phyloP scores from a whole-genome alignment of 768 basidiomycete genomes.

The Dentipellis sp. region DNA sequence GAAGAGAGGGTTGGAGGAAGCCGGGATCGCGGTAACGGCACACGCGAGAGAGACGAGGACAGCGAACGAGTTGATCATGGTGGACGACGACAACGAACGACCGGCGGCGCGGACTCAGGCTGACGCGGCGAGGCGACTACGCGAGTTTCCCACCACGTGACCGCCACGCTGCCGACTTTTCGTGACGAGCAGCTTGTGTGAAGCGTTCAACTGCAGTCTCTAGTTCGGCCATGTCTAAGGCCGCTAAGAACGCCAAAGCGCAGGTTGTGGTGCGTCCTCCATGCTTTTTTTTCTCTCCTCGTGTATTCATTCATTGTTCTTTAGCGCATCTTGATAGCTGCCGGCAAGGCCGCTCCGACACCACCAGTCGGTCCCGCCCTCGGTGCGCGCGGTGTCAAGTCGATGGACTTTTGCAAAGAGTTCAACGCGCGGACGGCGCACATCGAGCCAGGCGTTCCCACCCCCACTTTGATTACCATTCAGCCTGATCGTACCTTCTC shows the following conservation, averaged over 20 bases:
- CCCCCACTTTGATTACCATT: slow-evolving; percentile 88
- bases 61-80: slow-evolving; percentile 39
- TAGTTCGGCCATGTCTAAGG: slow-evolving; percentile 51
- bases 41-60: slow-evolving; percentile 36
- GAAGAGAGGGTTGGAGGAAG: slow-evolving; percentile 12
- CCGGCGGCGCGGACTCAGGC: background rate
- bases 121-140: background rate
- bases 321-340: slow-evolving; percentile 80
- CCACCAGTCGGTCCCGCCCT: slow-evolving; percentile 96
- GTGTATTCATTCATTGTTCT: slow-evolving; percentile 1
- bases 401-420: slow-evolving; percentile 99
- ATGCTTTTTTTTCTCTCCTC: slow-evolving; percentile 2
- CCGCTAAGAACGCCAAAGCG: slow-evolving; percentile 43
- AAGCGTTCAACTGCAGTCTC: background rate
- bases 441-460: slow-evolving; percentile 75
- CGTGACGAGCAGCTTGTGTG: background rate
- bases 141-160: background rate
- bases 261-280: slow-evolving; percentile 62
- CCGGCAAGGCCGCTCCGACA: slow-evolving; percentile 92
- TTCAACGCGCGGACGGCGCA: slow-evolving; percentile 97
- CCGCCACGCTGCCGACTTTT: slow-evolving; percentile 1
- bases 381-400: slow-evolving; percentile 96
- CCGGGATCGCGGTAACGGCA: slow-evolving; percentile 31
- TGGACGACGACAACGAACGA: slow-evolving; percentile 2
- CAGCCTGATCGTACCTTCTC: slow-evolving; percentile 93